phyloP scores from a whole-genome alignment of 75 land plant genomes.

The Gnetum montanum region DNA sequence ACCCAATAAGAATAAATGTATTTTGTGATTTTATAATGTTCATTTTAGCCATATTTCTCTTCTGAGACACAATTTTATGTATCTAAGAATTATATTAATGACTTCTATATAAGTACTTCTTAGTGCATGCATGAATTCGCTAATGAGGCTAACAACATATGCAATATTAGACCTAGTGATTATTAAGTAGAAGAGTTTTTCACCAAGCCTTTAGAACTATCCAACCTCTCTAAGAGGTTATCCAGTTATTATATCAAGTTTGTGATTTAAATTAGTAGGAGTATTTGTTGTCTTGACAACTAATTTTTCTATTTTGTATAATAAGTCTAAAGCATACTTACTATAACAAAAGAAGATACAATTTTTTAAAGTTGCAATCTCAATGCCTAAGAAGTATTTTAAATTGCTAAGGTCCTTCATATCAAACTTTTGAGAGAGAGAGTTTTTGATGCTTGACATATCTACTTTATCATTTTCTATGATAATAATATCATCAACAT shows the following conservation, averaged over 20 bases:
- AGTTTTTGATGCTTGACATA: not conserved
- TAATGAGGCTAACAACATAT: too few relatives aligned
- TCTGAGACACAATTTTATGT: slow-evolving; percentile 4
- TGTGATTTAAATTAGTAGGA: not conserved
- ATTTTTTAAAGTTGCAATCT: not conserved
- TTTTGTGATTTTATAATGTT: not conserved
- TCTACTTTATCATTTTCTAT: not conserved
- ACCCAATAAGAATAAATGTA: slow-evolving; percentile 7
- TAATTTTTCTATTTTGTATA: not conserved
- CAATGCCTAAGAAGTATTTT: not conserved
- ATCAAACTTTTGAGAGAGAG: not conserved
- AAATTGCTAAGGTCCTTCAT: not conserved
- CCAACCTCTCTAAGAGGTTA: not conserved
- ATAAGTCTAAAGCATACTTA: not conserved
- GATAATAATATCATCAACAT: too few relatives aligned
- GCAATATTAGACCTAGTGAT: slow-evolving; percentile 18
- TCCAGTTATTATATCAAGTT: not conserved
- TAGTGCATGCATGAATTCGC: slow-evolving; percentile 1
- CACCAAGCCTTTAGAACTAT: slow-evolving; percentile 3
- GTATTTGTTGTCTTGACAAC: not conserved
- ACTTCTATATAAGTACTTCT: slow-evolving; percentile 1
- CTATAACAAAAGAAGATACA: not conserved
- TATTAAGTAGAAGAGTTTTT: slow-evolving; percentile 5
- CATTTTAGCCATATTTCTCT: not conserved
- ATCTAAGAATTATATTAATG: slow-evolving; percentile 13